Base-by-base conservation (phyloP, 371 early-diverging fungal genomes). In the Rhizopus delemar region DNA sequence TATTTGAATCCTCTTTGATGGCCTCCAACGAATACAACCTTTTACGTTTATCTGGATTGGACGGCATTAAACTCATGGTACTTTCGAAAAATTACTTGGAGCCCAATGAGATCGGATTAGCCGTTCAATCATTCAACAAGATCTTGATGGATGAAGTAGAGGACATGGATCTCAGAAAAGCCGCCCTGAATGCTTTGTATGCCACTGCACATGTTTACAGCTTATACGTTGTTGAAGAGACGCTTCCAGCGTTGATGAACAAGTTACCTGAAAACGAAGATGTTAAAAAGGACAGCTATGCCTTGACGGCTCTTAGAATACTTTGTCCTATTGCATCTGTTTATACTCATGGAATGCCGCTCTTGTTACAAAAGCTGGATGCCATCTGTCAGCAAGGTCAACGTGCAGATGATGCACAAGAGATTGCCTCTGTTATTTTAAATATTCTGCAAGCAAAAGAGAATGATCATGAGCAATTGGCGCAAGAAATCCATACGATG, bases 1-100 rank as follows among this genome's bases (percentile, higher is more conserved):
- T 88, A 8, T 92, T 86, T 68, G 82, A 82, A 28, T 66, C 79
- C 22, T 81, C 86, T 0, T 59, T 86, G 33, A 66, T 73, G 29
- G 73, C 81, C 1, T 82, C 84, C 15, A 89, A 90, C 62, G 91
- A 91, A 74, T 88, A 91, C 64, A 87, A 83, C 56, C 78, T 84
- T 6, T 63, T 90, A 50, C 79, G 90, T 35, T 68, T 87, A 13
- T 79, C 83, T 15, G 89, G 90, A 5, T 64, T 90, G 8, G 81
- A 80, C 51, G 91, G 91, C 4, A 76, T 91, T 32, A 78, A 84
- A 46, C 71, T 81, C 9, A 82, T 91, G 82, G 78, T 81, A 32
- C 55, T 90, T 36, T 75, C 87, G 15, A 79, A 74, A 13, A 69
- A 74, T 6, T 87, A 80, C 55, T 64, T 91, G 31, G 68, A 73